These are phyloP conservation scores for Apiotrichum mycotoxinovorans DNA, from an alignment of 1,284 basidiomycete genomes.

Conservation along the genomic window DNA sequence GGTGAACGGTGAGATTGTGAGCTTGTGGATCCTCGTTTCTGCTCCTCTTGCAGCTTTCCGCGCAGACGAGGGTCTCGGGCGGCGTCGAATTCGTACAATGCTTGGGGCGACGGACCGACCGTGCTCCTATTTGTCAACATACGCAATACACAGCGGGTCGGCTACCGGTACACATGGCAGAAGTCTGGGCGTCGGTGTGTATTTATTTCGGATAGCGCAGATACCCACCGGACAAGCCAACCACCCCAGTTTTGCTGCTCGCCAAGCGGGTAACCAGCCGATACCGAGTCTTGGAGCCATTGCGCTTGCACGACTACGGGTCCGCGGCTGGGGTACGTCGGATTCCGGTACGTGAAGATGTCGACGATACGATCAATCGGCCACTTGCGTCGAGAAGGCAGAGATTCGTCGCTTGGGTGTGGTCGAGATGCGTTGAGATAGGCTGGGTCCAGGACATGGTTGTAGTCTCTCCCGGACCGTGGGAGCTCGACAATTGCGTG, in stretches of 20 bases:
- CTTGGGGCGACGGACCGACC: background rate
- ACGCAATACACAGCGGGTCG: background rate
- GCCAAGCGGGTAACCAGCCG: background rate
- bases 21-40: background rate
- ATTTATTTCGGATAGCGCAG: background rate
- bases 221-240: constrained; percentile 2
- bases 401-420: background rate
- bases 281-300: constrained; percentile 3
- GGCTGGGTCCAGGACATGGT: background rate
- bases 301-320: background rate
- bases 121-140: background rate
- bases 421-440: background rate
- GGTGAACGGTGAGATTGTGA: background rate
- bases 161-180: too few relatives aligned
- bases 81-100: background rate
- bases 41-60: background rate
- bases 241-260: constrained; percentile 1
- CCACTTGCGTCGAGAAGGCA: background rate
- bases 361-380: constrained; percentile 3
- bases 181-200: background rate
- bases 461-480: background rate
- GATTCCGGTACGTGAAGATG: background rate
- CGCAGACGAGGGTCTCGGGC: background rate
- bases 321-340: background rate
- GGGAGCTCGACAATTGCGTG: constrained; percentile 4